A percentile compares a stretch with the other conserved stretches of the same genome.
Evolutionary conservation across 352 stramenopile species (phyloP).

Genomic region (Globisporangium canariense): DNA sequence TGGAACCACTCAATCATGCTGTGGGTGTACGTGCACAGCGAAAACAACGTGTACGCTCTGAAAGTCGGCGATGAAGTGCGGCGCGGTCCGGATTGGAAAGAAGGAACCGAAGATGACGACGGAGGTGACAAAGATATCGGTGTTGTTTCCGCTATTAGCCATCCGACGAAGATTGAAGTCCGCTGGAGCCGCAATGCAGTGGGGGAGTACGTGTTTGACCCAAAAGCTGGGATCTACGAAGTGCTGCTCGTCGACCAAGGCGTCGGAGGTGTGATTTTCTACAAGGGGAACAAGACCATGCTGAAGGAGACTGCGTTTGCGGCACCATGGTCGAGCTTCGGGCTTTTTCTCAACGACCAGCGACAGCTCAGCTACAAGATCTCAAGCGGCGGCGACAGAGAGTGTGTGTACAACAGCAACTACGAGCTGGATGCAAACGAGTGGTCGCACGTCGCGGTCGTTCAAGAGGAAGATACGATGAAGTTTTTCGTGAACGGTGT

Average conservation of each 20-base stretch:
- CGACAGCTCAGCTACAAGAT: conserved; percentile 68
- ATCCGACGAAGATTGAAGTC: conserved; percentile 44
- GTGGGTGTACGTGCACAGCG: conserved; percentile 58
- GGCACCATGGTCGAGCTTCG: conserved; percentile 70
- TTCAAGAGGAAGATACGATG: conserved; percentile 58
- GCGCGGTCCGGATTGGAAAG: conserved; percentile 47
- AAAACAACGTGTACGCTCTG: conserved; percentile 43
- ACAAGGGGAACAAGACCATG: conserved; percentile 66
- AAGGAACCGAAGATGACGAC: conserved; percentile 19
- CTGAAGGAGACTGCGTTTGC: conserved; percentile 39
- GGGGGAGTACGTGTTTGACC: conserved; percentile 49
- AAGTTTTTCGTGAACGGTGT: conserved; percentile 69
- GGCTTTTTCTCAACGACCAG: conserved; percentile 61
- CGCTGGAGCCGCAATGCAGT: conserved; percentile 36
- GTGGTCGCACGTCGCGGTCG: conserved; percentile 67
- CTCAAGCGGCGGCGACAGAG: conserved; percentile 47
- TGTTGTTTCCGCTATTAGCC: conserved; percentile 42
- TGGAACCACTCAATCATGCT: conserved; percentile 83
- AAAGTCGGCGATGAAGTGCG: conserved; percentile 69
- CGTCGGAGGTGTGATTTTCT: conserved; percentile 61
- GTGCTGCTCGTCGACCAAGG: conserved; percentile 52
- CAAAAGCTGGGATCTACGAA: conserved; percentile 43
- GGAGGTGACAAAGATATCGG: conserved; percentile 24
- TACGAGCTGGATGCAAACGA: conserved; percentile 53
- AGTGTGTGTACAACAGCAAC: conserved; percentile 63